Base-by-base conservation (phyloP, 257 asterid species). In the Anisodus acutangulus region DNA sequence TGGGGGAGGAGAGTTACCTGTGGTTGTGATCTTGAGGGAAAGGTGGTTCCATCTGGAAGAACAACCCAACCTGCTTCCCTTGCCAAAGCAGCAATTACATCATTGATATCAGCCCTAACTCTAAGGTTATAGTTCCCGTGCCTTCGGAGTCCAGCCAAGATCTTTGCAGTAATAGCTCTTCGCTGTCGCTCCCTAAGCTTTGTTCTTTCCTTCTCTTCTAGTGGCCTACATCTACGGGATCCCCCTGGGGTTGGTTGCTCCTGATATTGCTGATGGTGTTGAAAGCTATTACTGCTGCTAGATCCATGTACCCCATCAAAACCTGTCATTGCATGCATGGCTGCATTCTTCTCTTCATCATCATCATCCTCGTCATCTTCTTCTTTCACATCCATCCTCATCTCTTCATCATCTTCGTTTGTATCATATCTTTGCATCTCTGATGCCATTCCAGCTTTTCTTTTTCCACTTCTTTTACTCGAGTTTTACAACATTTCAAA, bases 41-140 rank as follows among this genome's bases (percentile, higher is more conserved):
- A 96, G 74, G 99, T 96, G 85, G 99, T 96, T 72, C 99, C 99
- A 91, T 96, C 99, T n/a, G 98, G 98, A 88, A 93, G 98, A 90
- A 94, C 99, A 83, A 93, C 98, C 98, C 98, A 96, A 55, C 99
- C 99, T 39, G 99, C 98, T 92, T 96, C 99, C 93, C 97, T 90
- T 70, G 99, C 99, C 94, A 96, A 91, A 86, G 99, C 98, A 86
- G 98, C 93, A 82, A 96, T 93, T 64, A 96, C 99, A 84, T 96
- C 99, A 86, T 96, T 96, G 87, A 96, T 96, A 86, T 96, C 99
- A 60, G 99, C 98, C 86, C 99, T 92, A 84, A 93, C 98, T 91
- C 98, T 93, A 87, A 96, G 99, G 85, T 96, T 96, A 86, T 94
- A 96, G 90, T 94, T 96, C 37, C 99, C 99, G 58, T 96, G 98